Percentiles rank a stretch among this genome's conserved stretches.
phyloP scores from a whole-genome alignment of 2,329 filamentous ascomycete species.

The Hypoxylon sp. region DNA sequence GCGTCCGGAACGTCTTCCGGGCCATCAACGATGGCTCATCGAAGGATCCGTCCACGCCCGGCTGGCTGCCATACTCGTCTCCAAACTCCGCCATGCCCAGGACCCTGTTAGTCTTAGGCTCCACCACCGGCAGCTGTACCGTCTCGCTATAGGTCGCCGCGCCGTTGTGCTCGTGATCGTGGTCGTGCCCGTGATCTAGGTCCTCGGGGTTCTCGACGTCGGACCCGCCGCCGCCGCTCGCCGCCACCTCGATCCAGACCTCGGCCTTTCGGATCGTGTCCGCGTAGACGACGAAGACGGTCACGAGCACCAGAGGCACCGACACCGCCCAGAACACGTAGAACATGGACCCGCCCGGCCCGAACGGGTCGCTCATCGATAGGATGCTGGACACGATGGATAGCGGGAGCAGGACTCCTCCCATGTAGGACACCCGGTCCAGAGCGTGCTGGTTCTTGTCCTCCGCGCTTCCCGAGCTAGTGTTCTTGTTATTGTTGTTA shows the following conservation, averaged over 20 bases:
- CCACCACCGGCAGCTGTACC: neutral
- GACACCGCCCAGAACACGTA: constrained; percentile 63
- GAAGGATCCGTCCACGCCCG: constrained; percentile 15
- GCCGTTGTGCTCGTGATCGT: neutral
- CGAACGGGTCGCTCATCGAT: constrained; percentile 60
- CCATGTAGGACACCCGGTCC: constrained; percentile 63
- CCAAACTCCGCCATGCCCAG: constrained; percentile 30
- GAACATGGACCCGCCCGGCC: constrained; percentile 56
- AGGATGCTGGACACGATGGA: constrained; percentile 62
- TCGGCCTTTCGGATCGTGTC: constrained; percentile 60
- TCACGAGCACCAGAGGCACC: constrained; percentile 54
- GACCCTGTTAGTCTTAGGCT: constrained; percentile 26
- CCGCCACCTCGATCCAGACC: constrained; percentile 59
- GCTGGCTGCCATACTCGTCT: neutral
- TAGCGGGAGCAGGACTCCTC: constrained; percentile 61
- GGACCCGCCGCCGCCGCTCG: neutral
- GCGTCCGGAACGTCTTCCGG: constrained; percentile 41
- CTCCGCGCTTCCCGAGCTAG: constrained; percentile 6
- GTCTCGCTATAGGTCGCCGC: constrained; percentile 21
- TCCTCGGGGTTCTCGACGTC: neutral
- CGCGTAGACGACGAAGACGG: constrained; percentile 60
- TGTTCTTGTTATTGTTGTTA: neutral
- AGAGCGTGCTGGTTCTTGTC: constrained; percentile 56
- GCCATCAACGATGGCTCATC: constrained; percentile 49
- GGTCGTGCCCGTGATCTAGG: neutral